phyloP scores from a whole-genome alignment of 164 flowering plant species.

The Cinnamomum chago region DNA sequence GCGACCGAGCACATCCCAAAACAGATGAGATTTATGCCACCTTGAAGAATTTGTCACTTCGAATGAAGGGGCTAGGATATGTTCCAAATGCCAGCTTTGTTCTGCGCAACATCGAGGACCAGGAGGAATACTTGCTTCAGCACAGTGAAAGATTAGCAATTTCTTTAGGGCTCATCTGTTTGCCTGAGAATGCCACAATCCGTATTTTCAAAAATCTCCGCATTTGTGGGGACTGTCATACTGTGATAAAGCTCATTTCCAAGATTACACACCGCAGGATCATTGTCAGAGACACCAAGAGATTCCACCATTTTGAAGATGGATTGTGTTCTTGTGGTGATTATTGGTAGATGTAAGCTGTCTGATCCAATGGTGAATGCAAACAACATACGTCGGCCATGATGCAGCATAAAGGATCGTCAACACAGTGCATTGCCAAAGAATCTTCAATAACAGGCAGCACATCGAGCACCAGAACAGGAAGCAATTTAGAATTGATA shows the following conservation, averaged over 20 bases:
- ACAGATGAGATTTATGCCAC: slow-evolving; percentile 4
- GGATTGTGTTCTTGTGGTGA: slow-evolving; percentile 33
- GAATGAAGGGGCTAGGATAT: slow-evolving; percentile 12
- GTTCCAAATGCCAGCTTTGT: slow-evolving; percentile 6
- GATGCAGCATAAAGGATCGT: too few species aligned
- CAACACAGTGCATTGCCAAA: too few species aligned
- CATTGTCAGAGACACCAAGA: slow-evolving; percentile 27
- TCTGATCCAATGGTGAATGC: too few species aligned
- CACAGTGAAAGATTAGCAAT: slow-evolving; percentile 17
- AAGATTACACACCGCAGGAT: slow-evolving; percentile 13
- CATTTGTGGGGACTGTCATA: slow-evolving; percentile 8
- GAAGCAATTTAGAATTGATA: too few species aligned
- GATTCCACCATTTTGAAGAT: slow-evolving; percentile 9
- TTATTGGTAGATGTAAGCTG: slow-evolving; percentile 20
- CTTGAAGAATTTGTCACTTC: neutral
- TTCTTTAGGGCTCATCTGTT: slow-evolving; percentile 1
- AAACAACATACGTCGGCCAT: too few species aligned
- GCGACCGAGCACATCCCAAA: slow-evolving; percentile 9
- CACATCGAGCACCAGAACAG: too few species aligned
- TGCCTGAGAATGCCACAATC: neutral
- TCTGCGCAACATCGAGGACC: slow-evolving; percentile 6
- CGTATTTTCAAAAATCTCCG: slow-evolving; percentile 10
- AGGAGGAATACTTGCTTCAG: slow-evolving; percentile 7
- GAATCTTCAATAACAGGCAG: too few species aligned
- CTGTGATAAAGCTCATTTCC: slow-evolving; percentile 6